phyloP scores from a whole-genome alignment of 306 rosid genomes.

The Hippophae rhamnoides region DNA sequence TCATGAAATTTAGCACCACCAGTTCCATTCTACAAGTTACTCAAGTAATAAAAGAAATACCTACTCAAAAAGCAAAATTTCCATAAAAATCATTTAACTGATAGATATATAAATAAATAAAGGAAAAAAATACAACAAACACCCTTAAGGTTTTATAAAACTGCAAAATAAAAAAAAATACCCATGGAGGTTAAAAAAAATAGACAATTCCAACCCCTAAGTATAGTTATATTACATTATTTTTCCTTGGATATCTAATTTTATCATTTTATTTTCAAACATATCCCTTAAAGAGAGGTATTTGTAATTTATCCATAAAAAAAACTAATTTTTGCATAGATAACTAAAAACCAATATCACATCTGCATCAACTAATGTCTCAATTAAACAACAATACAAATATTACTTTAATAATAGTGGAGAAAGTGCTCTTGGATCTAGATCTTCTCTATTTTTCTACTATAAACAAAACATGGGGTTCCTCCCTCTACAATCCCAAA shows the following conservation, averaged over 20 bases:
- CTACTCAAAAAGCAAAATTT: too few species aligned
- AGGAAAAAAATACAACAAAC: too few species aligned
- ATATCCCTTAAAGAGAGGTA: too few species aligned
- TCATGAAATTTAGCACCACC: slow-evolving; percentile 25
- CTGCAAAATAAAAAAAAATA: too few species aligned
- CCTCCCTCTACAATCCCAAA: slow-evolving; percentile 88
- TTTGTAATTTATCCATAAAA: not conserved
- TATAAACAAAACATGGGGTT: slow-evolving; percentile 96
- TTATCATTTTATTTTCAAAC: too few species aligned
- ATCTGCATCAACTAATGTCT: slow-evolving; percentile 10
- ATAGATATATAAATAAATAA: too few species aligned
- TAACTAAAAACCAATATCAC: slow-evolving; percentile 18
- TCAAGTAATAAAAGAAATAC: slow-evolving; percentile 9
- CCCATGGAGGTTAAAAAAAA: too few species aligned
- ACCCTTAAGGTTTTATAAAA: too few species aligned
- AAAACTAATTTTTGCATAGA: slow-evolving; percentile 7
- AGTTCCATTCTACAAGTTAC: slow-evolving; percentile 25
- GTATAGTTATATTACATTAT: too few species aligned
- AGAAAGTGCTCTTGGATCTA: slow-evolving; percentile 39
- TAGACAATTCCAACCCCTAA: too few species aligned
- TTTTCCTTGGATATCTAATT: too few species aligned
- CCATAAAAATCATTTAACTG: too few species aligned
- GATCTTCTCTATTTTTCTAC: slow-evolving; percentile 41
- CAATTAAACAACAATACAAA: slow-evolving; percentile 11
- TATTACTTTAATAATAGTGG: slow-evolving; percentile 14